Evolutionary conservation across 148 eudicot species (phyloP).

Genomic region (Beta vulgaris): DNA sequence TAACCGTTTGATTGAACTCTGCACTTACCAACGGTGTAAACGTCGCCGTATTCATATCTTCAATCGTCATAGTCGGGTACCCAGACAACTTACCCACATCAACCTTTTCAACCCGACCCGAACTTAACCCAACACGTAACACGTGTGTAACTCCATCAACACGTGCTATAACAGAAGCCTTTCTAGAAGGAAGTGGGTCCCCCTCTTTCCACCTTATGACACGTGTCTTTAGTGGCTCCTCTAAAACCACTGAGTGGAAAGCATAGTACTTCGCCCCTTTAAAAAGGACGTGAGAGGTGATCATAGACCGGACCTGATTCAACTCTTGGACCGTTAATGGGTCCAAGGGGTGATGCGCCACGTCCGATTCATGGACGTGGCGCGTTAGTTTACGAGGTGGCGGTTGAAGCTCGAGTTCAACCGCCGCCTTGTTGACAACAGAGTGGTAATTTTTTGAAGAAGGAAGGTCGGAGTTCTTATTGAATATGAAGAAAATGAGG

Average conservation of each 20-base stretch:
- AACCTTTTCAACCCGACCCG: constrained; percentile 39
- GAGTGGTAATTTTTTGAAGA: constrained; percentile 36
- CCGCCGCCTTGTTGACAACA: constrained; percentile 14
- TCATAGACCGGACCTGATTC: constrained; percentile 43
- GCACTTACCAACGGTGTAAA: constrained; percentile 61
- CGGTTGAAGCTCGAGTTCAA: constrained; percentile 24
- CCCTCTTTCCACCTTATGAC: constrained; percentile 70
- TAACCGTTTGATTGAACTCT: constrained; percentile 71
- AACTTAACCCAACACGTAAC: constrained; percentile 47
- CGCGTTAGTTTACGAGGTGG: constrained; percentile 2
- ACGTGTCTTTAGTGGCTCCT: constrained; percentile 59
- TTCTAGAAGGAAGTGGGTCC: constrained; percentile 56
- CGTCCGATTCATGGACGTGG: constrained; percentile 30
- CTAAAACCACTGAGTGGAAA: constrained; percentile 69
- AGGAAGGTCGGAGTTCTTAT: constrained; percentile 17
- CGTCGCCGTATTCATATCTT: constrained; percentile 69
- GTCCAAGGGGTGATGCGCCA: constrained; percentile 76
- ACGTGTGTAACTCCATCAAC: constrained; percentile 45
- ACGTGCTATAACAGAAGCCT: constrained; percentile 75
- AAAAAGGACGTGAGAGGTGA: constrained; percentile 52
- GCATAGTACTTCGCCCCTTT: constrained; percentile 35
- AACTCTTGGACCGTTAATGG: constrained; percentile 74
- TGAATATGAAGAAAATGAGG: constrained; percentile 45
- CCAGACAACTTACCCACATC: constrained; percentile 48
- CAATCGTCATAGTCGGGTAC: constrained; percentile 84